phyloP scores from a whole-genome alignment of 371 early-diverging fungal genomes.

The Thermomucor indicae-seudaticae region DNA sequence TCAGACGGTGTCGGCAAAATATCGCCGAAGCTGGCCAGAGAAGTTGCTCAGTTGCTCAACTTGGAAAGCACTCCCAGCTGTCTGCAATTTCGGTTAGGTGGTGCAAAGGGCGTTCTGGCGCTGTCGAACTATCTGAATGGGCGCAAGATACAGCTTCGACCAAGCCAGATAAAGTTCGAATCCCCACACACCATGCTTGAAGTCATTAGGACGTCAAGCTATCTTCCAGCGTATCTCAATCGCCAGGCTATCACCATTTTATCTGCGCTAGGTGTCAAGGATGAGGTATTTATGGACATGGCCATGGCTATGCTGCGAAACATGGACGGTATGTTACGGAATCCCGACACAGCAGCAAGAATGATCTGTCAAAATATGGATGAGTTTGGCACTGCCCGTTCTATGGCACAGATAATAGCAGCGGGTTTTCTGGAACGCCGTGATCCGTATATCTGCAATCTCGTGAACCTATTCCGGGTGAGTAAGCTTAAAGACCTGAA shows the following conservation, averaged over 20 bases:
- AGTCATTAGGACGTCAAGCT: conserved; percentile 52
- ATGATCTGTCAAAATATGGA: conserved; percentile 49
- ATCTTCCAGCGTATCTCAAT: conserved; percentile 64
- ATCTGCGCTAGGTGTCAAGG: conserved; percentile 59
- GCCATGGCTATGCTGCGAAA: conserved; percentile 41
- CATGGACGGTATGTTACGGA: conserved; percentile 39
- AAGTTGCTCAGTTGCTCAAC: conserved; percentile 48
- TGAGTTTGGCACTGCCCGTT: conserved; percentile 49
- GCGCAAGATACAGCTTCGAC: conserved; percentile 48
- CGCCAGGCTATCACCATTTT: conserved; percentile 71
- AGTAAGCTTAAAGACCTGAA: conserved; percentile 59
- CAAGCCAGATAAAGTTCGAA: conserved; percentile 69
- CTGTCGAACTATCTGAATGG: conserved; percentile 19
- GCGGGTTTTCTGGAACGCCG: conserved; percentile 51
- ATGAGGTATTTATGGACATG: conserved; percentile 48
- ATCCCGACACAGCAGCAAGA: conserved; percentile 41
- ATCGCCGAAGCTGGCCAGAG: conserved; percentile 44
- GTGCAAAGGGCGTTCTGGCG: conserved; percentile 76
- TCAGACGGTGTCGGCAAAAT: conserved; percentile 87
- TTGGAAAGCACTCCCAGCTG: conserved; percentile 60
- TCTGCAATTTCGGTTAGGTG: conserved; percentile 79
- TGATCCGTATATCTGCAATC: conserved; percentile 58
- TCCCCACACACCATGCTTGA: conserved; percentile 59
- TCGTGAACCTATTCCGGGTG: conserved; percentile 52
- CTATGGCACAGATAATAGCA: conserved; percentile 50